Percentiles rank a stretch among this genome's conserved stretches.
Evolutionary conservation across 2,329 filamentous ascomycete species (phyloP).

Genomic region (Xylaria sp.): DNA sequence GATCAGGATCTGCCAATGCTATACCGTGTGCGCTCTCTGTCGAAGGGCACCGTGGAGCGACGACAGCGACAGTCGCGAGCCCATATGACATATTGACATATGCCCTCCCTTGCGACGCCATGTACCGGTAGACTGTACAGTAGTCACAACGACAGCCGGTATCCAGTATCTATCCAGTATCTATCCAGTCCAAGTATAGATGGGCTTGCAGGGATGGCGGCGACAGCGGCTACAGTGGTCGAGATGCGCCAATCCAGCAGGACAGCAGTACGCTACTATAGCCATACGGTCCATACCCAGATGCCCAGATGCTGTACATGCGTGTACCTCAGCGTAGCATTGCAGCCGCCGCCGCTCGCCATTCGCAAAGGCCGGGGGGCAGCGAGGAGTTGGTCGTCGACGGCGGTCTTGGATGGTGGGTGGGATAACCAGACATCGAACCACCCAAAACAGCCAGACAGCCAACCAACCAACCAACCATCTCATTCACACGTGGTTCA

Average conservation of each 20-base stretch:
- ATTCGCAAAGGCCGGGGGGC: constrained; percentile 5
- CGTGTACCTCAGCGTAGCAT: constrained; percentile 5
- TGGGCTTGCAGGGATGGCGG: constrained; percentile 8
- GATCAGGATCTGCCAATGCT: constrained; percentile 16
- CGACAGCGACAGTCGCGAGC: constrained; percentile 7
- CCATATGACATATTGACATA: constrained; percentile 12
- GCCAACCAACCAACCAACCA: constrained; percentile 13
- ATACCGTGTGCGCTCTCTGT: neutral
- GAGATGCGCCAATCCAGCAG: neutral
- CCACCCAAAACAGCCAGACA: constrained; percentile 7
- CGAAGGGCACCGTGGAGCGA: neutral
- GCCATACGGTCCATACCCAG: neutral
- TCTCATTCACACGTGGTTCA: constrained; percentile 23
- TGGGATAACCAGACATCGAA: constrained; percentile 20
- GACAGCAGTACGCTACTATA: neutral
- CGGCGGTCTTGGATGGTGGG: neutral
- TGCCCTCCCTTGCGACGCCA: too few relatives aligned
- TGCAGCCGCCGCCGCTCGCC: constrained; percentile 11
- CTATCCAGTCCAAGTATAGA: constrained; percentile 2
- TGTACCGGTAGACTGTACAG: too few relatives aligned
- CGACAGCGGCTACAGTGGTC: constrained; percentile 24
- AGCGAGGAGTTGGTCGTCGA: constrained; percentile 1
- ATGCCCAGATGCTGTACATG: neutral
- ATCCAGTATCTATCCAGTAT: too few relatives aligned
- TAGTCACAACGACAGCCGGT: too few relatives aligned